Base-by-base conservation (phyloP, 495 filamentous ascomycete species). In the Penicillium lagena region DNA sequence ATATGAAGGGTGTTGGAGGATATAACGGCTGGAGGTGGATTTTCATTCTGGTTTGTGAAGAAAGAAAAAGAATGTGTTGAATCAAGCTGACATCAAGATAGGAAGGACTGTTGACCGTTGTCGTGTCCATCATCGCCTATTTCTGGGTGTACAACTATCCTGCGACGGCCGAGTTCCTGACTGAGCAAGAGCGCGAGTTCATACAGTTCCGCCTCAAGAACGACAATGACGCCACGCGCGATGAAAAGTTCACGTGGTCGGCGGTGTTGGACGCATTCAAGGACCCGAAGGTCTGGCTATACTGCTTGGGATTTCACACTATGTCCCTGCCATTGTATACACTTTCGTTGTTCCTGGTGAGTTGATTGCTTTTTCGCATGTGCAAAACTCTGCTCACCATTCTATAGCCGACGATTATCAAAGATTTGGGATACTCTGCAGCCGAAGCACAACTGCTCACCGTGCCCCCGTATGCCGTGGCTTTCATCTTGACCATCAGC, bases 1-100 rank as follows among this genome's bases (percentile, higher is more conserved):
- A 83, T 35, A 85, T 88, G 82, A 59, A 65, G 36, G 81, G 82
- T 0, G 70, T 83, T 4, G 82, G 81, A 7, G 79, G 75, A 34
- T 66, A 71, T n/a, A 72, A 73, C 38, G 87, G 87, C 12, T 93
- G 87, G 87, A 71, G 80, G 9, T 91, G 87, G 82, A 90, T 91
- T 40, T 90, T 91, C 47, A 87, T 90, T 22, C 66, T 90, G 17
- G 83, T 82, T 59, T 43, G 70, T 59, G 3, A 47, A 29, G 43
- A 36, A 12, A 47, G 15, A 17, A 37, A 5, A 27, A 30, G 2
- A 29, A 7, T 39, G 22, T 12, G 32, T 39, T 22, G 8, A 32
- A 10, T 42, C 7, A 49, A 36, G 40, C 47, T 60, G 53, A 56
- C 30, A 12, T 17, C 5, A 1, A 13, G 35, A 12, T 40, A 81